phyloP scores from a whole-genome alignment of 148 eudicot species.

The Arctostaphylos glauca region DNA sequence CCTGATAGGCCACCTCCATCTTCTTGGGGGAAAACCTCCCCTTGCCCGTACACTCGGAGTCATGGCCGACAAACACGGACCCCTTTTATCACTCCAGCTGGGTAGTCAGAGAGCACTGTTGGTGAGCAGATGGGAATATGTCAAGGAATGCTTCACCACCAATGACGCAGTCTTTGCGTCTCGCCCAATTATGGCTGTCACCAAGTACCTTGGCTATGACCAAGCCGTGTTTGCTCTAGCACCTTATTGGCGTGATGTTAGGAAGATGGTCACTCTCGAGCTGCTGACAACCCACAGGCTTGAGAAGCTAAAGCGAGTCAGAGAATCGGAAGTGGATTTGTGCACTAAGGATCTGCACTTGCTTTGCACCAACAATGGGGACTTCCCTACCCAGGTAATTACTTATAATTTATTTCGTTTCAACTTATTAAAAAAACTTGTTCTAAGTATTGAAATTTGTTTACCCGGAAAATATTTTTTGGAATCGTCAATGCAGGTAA shows the following conservation, averaged over 20 bases:
- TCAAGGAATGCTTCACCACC: constrained; percentile 31
- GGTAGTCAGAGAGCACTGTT: constrained; percentile 27
- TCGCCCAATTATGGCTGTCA: constrained; percentile 15
- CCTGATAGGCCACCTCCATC: constrained; percentile 43
- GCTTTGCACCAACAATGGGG: background rate
- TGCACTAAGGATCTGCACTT: constrained; percentile 21
- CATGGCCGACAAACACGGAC: constrained; percentile 37
- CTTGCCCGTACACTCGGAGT: constrained; percentile 34
- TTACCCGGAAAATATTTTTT: background rate
- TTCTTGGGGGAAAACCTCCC: constrained; percentile 20
- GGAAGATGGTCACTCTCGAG: constrained; percentile 29
- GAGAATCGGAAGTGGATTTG: constrained; percentile 17
- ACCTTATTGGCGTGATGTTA: constrained; percentile 37
- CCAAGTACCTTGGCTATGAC: constrained; percentile 28
- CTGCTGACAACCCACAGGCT: constrained; percentile 28
- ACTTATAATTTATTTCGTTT: too few relatives aligned
- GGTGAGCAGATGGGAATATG: constrained; percentile 26
- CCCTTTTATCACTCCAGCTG: constrained; percentile 27
- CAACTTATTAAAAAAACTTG: too few relatives aligned
- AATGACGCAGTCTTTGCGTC: constrained; percentile 24
- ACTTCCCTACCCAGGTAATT: background rate
- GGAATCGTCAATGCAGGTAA: constrained; percentile 12
- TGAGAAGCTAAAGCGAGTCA: constrained; percentile 16
- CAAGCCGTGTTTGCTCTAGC: constrained; percentile 24
- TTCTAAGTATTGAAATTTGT: background rate